Base-by-base conservation (phyloP, 2,329 filamentous ascomycete genomes). In the Daldinia sp. region DNA sequence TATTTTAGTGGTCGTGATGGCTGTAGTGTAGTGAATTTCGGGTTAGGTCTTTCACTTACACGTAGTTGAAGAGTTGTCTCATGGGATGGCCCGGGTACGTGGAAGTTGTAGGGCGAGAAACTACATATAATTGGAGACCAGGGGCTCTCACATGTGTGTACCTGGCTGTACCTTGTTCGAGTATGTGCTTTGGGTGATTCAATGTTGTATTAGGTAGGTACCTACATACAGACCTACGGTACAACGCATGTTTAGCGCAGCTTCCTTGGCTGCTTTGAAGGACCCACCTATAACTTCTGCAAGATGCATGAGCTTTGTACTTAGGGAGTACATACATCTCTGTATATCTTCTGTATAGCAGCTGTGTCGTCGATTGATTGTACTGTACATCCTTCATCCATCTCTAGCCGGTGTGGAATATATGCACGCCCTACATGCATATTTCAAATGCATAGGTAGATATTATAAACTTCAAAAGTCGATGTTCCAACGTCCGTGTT, bases 381-480 rank as follows among this genome's bases (percentile, higher is more conserved):
- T 63, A 63, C 58, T 69, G 35, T 66, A 66, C 66, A 59, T 65
- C 18, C 9, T 20, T 35, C 6, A 56, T 13, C 26, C 54, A 56
- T 42, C 26, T 28, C 23, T 51, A 61, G 58, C 64, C 64, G 68
- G 58, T 63, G 61, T 67, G 35, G 51, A 48, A 50, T 41, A 56
- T 46, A 70, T 65, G 68, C 64, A 60, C 64, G 60, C 60, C 63
- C 66, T 71, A 69, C 60, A 69, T 69, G 66, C 69, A 71, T 71
- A 71, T 68, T 67, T 67, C 66, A 63, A 68, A 63, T 68, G 65
- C 65, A 68, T 65, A 69, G n/a, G 23, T 57, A 69, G n/a, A 35
- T 57, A 15, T 42, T 63, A 68, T 69, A 71, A 71, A 10, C 62
- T 57, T 65, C 57, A 66, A 39, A 71, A 63, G 57, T 33, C 39